Evolutionary conservation across 768 basidiomycete species (phyloP).

Genomic region (Tricholoma matsutake): DNA sequence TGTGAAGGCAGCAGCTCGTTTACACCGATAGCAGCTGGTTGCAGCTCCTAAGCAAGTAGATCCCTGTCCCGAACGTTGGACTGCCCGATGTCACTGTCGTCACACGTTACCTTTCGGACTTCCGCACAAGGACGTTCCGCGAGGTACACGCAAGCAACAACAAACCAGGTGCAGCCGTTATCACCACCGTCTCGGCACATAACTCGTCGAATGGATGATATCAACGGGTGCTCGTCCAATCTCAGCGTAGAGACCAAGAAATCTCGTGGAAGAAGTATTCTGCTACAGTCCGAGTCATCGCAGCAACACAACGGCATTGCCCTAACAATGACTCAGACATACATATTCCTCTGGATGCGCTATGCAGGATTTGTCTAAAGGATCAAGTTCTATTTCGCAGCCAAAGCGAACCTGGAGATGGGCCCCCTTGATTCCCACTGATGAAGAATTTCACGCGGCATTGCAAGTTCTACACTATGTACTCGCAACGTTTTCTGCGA

Average conservation of each 20-base stretch:
- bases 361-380: slow-evolving; percentile 19
- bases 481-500: slow-evolving; percentile 21
- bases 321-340: slow-evolving; percentile 5
- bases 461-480: slow-evolving; percentile 25
- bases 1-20: slow-evolving; percentile 5
- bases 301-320: slow-evolving; percentile 14
- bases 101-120: neutral
- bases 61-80: neutral
- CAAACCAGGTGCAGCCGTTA: no score
- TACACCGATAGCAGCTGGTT: neutral
- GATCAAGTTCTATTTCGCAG: slow-evolving; percentile 21
- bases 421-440: slow-evolving; percentile 21
- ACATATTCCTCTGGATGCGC: slow-evolving; percentile 21
- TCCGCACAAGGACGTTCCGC: neutral
- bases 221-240: slow-evolving; percentile 19
- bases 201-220: neutral
- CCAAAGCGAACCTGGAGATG: neutral
- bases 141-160: no score
- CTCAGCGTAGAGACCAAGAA: slow-evolving; percentile 19
- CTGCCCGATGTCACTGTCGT: neutral
- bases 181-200: neutral
- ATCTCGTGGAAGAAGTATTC: slow-evolving; percentile 18
- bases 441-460: slow-evolving; percentile 23
- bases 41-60: neutral
- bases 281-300: slow-evolving; percentile 18